Evolutionary conservation across 192 early-diverging fungal species (phyloP), one percentile per base, ranked within the genome.

Genomic region (Coemansia sp.): DNA sequence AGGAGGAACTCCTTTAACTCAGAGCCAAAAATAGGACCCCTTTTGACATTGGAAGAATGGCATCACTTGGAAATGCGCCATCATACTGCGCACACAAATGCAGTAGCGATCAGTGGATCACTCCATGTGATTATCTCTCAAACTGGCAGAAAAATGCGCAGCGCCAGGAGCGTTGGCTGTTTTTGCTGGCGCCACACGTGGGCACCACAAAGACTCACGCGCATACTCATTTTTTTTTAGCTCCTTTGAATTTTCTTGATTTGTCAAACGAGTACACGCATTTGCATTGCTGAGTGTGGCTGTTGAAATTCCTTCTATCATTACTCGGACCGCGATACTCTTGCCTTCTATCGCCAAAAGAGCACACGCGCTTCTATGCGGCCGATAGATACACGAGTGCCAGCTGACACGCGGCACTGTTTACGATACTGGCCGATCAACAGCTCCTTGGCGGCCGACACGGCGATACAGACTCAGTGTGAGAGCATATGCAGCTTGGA

Each of bases 371-470:
- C 12, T 33, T 7, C 35, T 8, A 79, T 79, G 76, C 68, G 62
- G 48, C 71, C 76, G 23, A 79, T 73, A 36, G 67, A 70, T 39
- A 68, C 61, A 14, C 20, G 45, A 2, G 72, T 35, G 2, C 77
- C 77, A 0, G 77, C 77, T 2, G 73, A 75, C 23, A 80, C 77
- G 14, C 72, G 63, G 16, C 62, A 52, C 25, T 80, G 77, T 55
- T 53, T 80, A n/a, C 69, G 66, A 25, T 72, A 75, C 63, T 80
- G 77, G 77, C 72, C 77, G 34, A 65, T 65, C 12, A 37, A 36
- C 26, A 63, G 69, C 33, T 65, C 73, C 21, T 41, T 72, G 2
- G 33, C 77, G n/a, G 33, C 75, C 6, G 59, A 80, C 26, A 35
- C 55, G 21, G 18, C 50, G 7, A 23, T 52, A 28, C 72, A 80